phyloP scores from a whole-genome alignment of 2,329 filamentous ascomycete species.

The Xylariaceae sp. region DNA sequence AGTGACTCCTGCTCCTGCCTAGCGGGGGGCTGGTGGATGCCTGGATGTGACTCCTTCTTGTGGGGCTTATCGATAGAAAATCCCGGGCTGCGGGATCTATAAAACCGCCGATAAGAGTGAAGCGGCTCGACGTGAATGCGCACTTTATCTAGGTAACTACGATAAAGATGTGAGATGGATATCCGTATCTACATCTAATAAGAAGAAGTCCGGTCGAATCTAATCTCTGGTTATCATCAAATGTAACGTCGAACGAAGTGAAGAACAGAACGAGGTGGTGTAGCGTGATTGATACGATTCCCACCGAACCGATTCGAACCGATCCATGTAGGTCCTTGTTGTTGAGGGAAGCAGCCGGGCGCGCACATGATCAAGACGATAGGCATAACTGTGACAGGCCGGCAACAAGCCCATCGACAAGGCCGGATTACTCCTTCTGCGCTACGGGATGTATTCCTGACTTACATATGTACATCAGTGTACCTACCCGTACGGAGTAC shows the following conservation, averaged over 20 bases:
- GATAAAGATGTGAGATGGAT: no score
- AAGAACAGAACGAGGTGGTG: neutral
- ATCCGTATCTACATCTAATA: no score
- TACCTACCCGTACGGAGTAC: no score
- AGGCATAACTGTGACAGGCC: neutral
- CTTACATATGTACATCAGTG: neutral
- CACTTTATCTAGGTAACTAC: no score
- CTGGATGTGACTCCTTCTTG: no score
- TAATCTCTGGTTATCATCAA: no score
- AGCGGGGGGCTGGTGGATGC: no score
- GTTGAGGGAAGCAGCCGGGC: no score
- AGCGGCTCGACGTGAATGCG: no score
- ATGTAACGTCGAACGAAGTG: neutral
- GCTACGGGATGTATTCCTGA: neutral
- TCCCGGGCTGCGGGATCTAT: neutral
- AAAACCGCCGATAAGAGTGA: no score
- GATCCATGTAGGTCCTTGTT: neutral
- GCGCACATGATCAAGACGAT: neutral
- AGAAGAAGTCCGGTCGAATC: no score
- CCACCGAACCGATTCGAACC: neutral
- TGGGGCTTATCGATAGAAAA: neutral
- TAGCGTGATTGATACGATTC: neutral
- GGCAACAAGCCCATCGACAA: no score
- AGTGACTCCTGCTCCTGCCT: neutral
- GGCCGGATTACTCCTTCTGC: neutral